Evolutionary conservation across 345 rosid genomes (phyloP), one percentile per base, ranked within the genome.

Genomic region (Camelina hispida): DNA sequence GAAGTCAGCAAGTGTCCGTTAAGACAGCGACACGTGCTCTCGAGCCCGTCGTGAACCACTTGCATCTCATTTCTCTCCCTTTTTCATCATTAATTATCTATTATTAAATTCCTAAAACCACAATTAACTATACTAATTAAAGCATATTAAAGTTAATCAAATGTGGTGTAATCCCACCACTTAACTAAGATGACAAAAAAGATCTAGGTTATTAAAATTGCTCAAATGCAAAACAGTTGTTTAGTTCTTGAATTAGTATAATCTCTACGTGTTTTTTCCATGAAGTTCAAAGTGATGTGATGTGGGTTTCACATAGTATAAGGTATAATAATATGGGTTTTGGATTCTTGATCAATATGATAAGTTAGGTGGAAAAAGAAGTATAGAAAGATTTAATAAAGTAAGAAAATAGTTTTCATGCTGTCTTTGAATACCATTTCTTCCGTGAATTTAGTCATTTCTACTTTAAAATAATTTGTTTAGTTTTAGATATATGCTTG

Each of bases 11-110:
- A 72, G 73, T 72, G 66, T 67, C 81, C 74, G 65, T 78, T 78
- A 44, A 67, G 74, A 78, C 81, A 78, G 69, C 78, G 81, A 78
- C 81, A 78, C 81, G 81, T 78, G 81, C 78, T 78, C 74, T 78
- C 70, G 64, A 78, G 73, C 54, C 74, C 73, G 69, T 66, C 73
- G 73, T 72, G 58, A 78, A 72, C 81, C 78, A 78, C 74, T 78
- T 78, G 78, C 73, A 32, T 48, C 50, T 23, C 46, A 14, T 7
- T 0, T 22, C 35, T 13, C 8, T 42, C 30, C 52, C 30, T 57
- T 71, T 76, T 62, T 43, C 67, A 35, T 54, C 75, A n/a, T 76
- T 60, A 7, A 65, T 11, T 40, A 55, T 10, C 22, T 37, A 42
- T 52, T 60, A 66, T 78, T 71, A 23, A 78, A 60, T 42, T 66